Base-by-base conservation (phyloP, 2,329 filamentous ascomycete genomes). In the Macroventuria anomochaeta region DNA sequence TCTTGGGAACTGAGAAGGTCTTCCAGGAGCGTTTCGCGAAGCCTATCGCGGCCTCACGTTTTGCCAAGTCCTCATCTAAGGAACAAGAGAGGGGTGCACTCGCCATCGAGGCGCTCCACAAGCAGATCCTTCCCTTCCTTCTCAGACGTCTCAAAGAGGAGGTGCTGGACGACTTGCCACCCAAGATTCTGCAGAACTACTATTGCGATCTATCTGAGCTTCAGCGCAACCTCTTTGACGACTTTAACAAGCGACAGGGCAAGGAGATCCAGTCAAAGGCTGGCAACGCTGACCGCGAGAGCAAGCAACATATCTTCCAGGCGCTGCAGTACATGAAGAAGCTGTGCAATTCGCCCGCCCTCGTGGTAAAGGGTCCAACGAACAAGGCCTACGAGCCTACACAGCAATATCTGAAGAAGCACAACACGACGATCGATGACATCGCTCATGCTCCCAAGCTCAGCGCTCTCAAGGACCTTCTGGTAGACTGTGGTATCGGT, bases 301-400 rank as follows among this genome's bases (percentile, higher is more conserved):
- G 92, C 62, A 99, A 99, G 75, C 90, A 96, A 73, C 95, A 99
- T 75, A 99, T 99, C 64, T 99, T 99, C 88, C 93, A 97, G 74
- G 95, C 96, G 3, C 78, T 99, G 37, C 96, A 99, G 73, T 99
- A 99, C 77, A 99, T 99, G 96, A 91, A 96, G 57, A 97, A 97
- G 78, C 85, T 99, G 5, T 99, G 95, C 83, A 99, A 99, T 73
- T 97, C 95, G 3, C 95, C 95, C 0, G 92, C 95, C 0, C 83
- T 99, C 61, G 95, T 99, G 8, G 91, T 99, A 82, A 97, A 97
- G 70, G 60, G 62, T 10, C 92, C 95, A 46, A 91, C 87, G 15
- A 93, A 96, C 76, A 91, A 89, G 70, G 85, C 95, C 59, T 99
- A 96, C 73, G 90, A 91, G 13, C 88, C 93, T 15, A 93, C 93